Evolutionary conservation across 1,284 basidiomycete genomes (phyloP), one percentile per base, ranked within the genome.

Genomic region (Veloboletus limbatus): DNA sequence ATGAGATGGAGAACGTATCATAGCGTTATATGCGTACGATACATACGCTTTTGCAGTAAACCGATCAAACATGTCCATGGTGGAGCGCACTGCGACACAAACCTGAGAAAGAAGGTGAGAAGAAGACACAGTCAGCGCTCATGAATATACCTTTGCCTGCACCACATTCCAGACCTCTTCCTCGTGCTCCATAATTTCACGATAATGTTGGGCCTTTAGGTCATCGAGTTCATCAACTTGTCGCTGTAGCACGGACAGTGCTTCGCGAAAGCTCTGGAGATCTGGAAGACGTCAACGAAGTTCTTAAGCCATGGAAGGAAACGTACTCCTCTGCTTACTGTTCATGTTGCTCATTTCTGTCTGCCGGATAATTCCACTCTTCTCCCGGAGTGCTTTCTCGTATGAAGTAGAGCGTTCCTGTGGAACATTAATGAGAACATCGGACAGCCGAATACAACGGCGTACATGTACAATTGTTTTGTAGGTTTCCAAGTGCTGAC

Each of bases 161-260:
- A 97, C 89, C 13, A 83, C 82, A 57, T 92, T 82, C 95, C 95
- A 97, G 6, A 92, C 83, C 69, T 94, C 85, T 58, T 96, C 91
- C 69, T 97, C 94, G 54, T 92, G 91, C 48, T 92, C 90, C 43
- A 95, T 71, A 44, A 96, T 93, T 56, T 95, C 88, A 54, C 82
- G 79, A 62, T 94, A 94, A 68, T 94, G 90, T 9, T 78, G 74
- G 4, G 70, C 78, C 60, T 92, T 93, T 52, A 92, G 70, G 52
- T 82, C 82, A 63, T 94, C 91, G 14, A 94, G 73, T 45, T 89
- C 89, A 56, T 93, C 88, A 0, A 97, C 92, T 66, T 96, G 92
- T 31, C 81, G 76, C 59, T 97, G 94, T 28, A 97, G 71, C 16
- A 93, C 77, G 21, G 78, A 68, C 25, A 95, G 70, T n/a, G 92